phyloP scores from a whole-genome alignment of 331 rosid genomes.

The Prunus yedoensis region DNA sequence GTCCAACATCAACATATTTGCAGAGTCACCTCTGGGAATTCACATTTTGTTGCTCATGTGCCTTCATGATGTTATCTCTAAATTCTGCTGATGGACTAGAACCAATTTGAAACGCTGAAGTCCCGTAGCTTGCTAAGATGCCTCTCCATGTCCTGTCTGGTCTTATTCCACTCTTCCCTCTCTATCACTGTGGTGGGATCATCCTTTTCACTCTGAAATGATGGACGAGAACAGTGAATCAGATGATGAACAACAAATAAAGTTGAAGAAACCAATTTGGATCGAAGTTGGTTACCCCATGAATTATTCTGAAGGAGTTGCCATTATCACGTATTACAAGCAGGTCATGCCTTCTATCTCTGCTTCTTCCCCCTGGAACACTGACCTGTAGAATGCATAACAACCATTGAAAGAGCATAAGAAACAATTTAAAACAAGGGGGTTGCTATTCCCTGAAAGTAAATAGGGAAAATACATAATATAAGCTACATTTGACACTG shows the following conservation, averaged over 20 bases:
- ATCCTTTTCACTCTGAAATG: slow-evolving; percentile 73
- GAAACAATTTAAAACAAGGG: not conserved
- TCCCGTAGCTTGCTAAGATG: slow-evolving; percentile 93
- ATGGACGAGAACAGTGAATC: slow-evolving; percentile 14
- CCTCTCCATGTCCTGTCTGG: slow-evolving; percentile 89
- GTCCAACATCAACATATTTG: not conserved
- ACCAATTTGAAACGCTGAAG: slow-evolving; percentile 86
- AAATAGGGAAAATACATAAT: not conserved
- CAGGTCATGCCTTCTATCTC: slow-evolving; percentile 83
- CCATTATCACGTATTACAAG: slow-evolving; percentile 80
- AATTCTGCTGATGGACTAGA: slow-evolving; percentile 19
- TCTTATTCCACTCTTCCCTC: slow-evolving; percentile 74
- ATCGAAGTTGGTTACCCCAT: slow-evolving; percentile 44
- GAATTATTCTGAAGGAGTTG: slow-evolving; percentile 77
- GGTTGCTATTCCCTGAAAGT: not conserved
- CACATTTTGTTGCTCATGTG: not conserved
- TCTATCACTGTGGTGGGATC: slow-evolving; percentile 88
- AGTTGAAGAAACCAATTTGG: slow-evolving; percentile 21
- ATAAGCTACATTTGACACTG: not conserved
- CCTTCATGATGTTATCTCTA: not conserved
- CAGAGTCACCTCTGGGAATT: slow-evolving; percentile 13
- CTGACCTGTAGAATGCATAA: slow-evolving; percentile 58
- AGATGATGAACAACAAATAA: slow-evolving; percentile 24
- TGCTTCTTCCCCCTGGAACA: slow-evolving; percentile 77
- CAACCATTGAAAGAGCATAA: not conserved